Base-by-base conservation (phyloP, 306 rosid genomes). In the Cercis canadensis region DNA sequence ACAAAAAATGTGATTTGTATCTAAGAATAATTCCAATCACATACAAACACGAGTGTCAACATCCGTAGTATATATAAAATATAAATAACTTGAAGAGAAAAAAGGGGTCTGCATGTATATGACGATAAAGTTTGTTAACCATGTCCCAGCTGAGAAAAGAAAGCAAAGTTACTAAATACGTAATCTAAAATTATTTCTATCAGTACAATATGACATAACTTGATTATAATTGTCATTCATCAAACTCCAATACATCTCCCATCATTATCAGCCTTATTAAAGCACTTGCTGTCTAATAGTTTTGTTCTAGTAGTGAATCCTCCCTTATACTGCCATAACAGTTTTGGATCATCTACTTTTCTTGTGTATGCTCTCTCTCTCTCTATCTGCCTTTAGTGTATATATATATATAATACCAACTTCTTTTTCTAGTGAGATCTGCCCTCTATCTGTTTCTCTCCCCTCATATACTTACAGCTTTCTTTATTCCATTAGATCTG, bases 401-500 rank as follows among this genome's bases (percentile, higher is more conserved):
- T 24, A 24, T 24, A 24, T 24, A 24, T 24, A 24, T 24, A 24
- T 24, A 24, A n/a, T n/a, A n/a, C n/a, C n/a, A 24, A 24, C 29
- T 24, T 24, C 29, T 24, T 24, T 24, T 24, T 24, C 29, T 24
- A 24, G 29, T 24, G 29, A 24, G 29, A 24, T 24, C 29, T 24
- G 29, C 29, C 29, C 29, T 24, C 29, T 24, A 24, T 24, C 29
- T 24, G 29, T 24, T 24, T 24, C 29, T 24, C 29, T 24, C 29
- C 3, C 29, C 29, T 24, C 3, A 54, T 54, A 44, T 44, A 54
- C 52, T 15, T 63, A 51, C 39, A 65, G 66, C 78, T 80, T 74
- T 62, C 61, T 83, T 80, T 81, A 83, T 83, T 80, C 87, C 75
- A 70, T 73, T 82, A 82, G 90, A 90, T 84, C 88, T 74, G 86